Base-by-base conservation (phyloP, 805 yeast species). In the Zygosaccharomyces bisporus region DNA sequence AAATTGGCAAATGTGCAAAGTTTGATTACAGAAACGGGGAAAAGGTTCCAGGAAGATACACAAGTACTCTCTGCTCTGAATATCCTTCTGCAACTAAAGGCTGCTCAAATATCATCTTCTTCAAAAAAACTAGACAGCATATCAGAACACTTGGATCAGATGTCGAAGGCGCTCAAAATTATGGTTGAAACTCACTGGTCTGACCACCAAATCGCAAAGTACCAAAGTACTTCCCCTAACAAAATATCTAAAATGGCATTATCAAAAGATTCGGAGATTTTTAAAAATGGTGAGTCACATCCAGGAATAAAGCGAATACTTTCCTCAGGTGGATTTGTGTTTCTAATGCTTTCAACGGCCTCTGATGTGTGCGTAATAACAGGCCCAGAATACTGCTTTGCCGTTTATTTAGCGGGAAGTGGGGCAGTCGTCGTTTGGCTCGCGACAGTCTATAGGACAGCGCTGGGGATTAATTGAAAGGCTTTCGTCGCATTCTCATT, bases 371-470 rank as follows among this genome's bases (percentile, higher is more conserved):
- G 51, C 23, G 41, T 41, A 18, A 19, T 47, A 17, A 38, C 51
- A 3, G 48, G 51, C 4, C 42, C 40, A 16, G 39, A 29, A 18
- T 31, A 41, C 12, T 47, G 51, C 27, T 23, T 47, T 19, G 45
- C 44, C n/a, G 44, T 47, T 10, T 47, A 44, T 34, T 39, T 44
- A 3, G 51, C 47, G 3, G 51, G 51, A 1, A 36, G 48, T 10
- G 51, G 51, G 3, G 51, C 45, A 2, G 29, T 47, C 8, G 41
- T 44, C 6, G 33, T 47, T 19, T 47, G 51, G 51, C 30, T 47
- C 9, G 33, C 47, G n/a, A 45, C 39, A 6, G 39, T 47, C 3
- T 45, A 45, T 23, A 36, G 31, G 6, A 35, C 43, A 4, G 41
- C 39, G 19, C 27, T 45, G n/a, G 43, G 43, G 3, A 21, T 31